Evolutionary conservation across 768 basidiomycete species (phyloP).

Genomic region (Candolleomyces eurysporus): DNA sequence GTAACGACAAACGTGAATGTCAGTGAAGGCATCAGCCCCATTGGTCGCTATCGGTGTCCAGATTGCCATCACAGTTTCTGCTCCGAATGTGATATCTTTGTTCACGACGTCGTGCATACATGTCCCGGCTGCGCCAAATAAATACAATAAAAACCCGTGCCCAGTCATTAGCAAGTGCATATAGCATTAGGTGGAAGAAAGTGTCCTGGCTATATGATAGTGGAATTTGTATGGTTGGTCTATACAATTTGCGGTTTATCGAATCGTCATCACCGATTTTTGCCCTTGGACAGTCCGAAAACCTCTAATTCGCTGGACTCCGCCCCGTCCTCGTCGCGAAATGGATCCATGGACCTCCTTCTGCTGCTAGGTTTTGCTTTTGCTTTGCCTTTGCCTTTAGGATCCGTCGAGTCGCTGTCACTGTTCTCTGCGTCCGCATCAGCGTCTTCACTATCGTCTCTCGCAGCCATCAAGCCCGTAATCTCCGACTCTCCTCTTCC

Average conservation of each 20-base stretch:
- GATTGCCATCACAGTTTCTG: constrained; percentile 89
- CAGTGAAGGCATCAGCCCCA: constrained; percentile 72
- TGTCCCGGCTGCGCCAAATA: constrained; percentile 80
- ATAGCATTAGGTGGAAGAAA: neutral
- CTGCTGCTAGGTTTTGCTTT: constrained; percentile 10
- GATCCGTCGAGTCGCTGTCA: neutral
- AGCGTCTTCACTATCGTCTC: constrained; percentile 8
- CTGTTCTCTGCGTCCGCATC: constrained; percentile 5
- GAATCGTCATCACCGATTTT: neutral
- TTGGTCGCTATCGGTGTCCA: constrained; percentile 87
- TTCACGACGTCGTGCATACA: constrained; percentile 93
- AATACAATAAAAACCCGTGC: neutral
- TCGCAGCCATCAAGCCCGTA: constrained; percentile 4
- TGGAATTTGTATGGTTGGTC: neutral
- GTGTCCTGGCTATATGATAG: neutral
- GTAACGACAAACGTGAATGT: constrained; percentile 27
- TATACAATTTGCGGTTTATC: neutral
- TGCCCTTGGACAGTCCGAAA: constrained; percentile 6
- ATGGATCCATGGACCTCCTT: constrained; percentile 27
- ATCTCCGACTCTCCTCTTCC: constrained; percentile 8
- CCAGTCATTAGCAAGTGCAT: neutral
- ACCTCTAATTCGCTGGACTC: constrained; percentile 7
- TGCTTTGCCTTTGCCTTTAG: constrained; percentile 14
- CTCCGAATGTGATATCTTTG: constrained; percentile 92
- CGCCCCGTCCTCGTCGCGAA: constrained; percentile 21